Evolutionary conservation across 108 stramenopile genomes (phyloP).

Genomic region (Cyclotella baltica): DNA sequence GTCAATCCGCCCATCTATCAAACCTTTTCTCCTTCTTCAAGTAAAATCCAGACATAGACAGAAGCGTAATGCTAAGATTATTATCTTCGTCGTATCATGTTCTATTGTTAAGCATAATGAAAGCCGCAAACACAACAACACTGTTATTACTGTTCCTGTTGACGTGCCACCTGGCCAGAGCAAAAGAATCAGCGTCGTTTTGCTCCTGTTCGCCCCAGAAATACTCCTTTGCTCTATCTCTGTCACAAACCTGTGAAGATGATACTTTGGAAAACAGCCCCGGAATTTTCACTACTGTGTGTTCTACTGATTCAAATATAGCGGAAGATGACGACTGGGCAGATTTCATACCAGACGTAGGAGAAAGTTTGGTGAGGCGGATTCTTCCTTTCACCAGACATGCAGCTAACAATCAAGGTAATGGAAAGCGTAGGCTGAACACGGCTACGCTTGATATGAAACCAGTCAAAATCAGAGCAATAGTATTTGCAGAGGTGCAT

Average conservation of each 20-base stretch:
- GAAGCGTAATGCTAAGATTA: no score
- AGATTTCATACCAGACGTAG: neutral
- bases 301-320: constrained; percentile 3
- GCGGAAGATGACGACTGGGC: neutral
- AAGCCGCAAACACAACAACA: no score
- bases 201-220: constrained; percentile 2
- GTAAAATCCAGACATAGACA: no score
- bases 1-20: no score
- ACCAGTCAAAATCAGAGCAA: constrained; percentile 12
- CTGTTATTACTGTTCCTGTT: no score
- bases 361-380: constrained; percentile 9
- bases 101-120: no score
- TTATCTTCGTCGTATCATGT: no score
- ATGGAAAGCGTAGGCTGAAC: neutral
- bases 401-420: neutral
- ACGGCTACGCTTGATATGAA: neutral
- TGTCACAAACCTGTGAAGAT: constrained; percentile 1
- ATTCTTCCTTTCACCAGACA: no score
- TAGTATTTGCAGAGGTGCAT: constrained; percentile 10
- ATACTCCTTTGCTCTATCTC: constrained; percentile 4
- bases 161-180: no score
- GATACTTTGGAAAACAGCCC: constrained; percentile 7
- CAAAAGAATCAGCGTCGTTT: neutral
- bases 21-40: no score
- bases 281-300: neutral